phyloP scores from a whole-genome alignment of 1,139 yeast genomes.

The Candida tunisiensis region DNA sequence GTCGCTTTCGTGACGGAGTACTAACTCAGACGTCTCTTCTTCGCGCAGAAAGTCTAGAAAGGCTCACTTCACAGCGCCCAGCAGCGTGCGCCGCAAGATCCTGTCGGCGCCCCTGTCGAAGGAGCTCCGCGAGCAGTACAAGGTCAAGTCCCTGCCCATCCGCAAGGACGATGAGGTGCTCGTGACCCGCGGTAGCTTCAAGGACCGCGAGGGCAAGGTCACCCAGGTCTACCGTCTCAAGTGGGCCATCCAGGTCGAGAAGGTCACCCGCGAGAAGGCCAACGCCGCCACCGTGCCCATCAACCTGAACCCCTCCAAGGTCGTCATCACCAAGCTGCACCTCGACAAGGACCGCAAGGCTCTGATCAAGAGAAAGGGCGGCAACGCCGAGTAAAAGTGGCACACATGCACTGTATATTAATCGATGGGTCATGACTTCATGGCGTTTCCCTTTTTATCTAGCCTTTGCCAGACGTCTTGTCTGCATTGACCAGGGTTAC shows the following conservation, averaged over 20 bases:
- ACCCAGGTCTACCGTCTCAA: constrained; percentile 98
- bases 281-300: constrained; percentile 97
- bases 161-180: constrained; percentile 95
- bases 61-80: constrained; percentile 99
- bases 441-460: no score
- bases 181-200: constrained; percentile 97
- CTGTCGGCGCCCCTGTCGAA: constrained; percentile 98
- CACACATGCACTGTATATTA: constrained; percentile 3
- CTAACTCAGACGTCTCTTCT: constrained; percentile 64
- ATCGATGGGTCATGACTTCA: no score
- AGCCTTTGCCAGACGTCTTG: no score
- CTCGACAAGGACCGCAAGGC: constrained; percentile 99
- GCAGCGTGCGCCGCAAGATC: constrained; percentile 87
- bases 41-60: constrained; percentile 99
- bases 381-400: constrained; percentile 43
- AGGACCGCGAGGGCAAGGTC: constrained; percentile 99
- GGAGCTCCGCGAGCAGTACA: constrained; percentile 97
- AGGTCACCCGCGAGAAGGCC: constrained; percentile 94
- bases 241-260: constrained; percentile 92
- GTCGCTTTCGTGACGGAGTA: neutral
- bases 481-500: no score
- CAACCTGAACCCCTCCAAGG: constrained; percentile 97
- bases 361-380: constrained; percentile 88
- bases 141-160: constrained; percentile 91
- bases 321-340: constrained; percentile 96